Evolutionary conservation across 2,329 filamentous ascomycete species (phyloP).

Genomic region (Chalaropsis ovoidea): DNA sequence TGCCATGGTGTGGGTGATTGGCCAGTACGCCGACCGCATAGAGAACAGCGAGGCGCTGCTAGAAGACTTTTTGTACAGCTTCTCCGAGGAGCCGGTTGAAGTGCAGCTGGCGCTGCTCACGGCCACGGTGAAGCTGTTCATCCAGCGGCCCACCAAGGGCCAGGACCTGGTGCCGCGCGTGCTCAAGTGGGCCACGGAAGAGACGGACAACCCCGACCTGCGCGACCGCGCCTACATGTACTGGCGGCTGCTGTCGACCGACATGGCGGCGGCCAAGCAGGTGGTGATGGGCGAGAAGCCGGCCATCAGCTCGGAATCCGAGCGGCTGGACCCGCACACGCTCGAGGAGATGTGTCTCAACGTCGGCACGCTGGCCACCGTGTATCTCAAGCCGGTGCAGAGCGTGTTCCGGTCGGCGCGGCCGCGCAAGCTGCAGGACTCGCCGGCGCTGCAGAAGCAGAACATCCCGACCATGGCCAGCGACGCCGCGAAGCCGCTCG

Average conservation of each 20-base stretch:
- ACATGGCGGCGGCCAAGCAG: slow-evolving; percentile 73
- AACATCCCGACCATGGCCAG: slow-evolving; percentile 41
- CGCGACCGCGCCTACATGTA: slow-evolving; percentile 98
- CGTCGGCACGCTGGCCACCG: slow-evolving; percentile 88
- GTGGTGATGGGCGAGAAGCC: slow-evolving; percentile 98
- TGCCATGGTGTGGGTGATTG: slow-evolving; percentile 99
- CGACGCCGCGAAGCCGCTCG: slow-evolving; percentile 48
- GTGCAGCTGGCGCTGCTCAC: slow-evolving; percentile 91
- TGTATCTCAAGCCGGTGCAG: slow-evolving; percentile 95
- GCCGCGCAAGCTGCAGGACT: slow-evolving; percentile 66
- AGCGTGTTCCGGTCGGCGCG: slow-evolving; percentile 89
- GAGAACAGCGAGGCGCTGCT: slow-evolving; percentile 91
- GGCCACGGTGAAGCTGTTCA: slow-evolving; percentile 94
- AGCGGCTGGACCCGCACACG: slow-evolving; percentile 81
- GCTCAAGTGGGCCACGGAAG: slow-evolving; percentile 95
- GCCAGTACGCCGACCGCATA: slow-evolving; percentile 92
- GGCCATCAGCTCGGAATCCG: slow-evolving; percentile 87
- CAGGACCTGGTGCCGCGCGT: slow-evolving; percentile 89
- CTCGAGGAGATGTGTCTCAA: slow-evolving; percentile 96
- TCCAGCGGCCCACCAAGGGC: slow-evolving; percentile 88
- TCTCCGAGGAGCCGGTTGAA: slow-evolving; percentile 88
- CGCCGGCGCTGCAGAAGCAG: slow-evolving; percentile 73
- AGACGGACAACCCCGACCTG: slow-evolving; percentile 97
- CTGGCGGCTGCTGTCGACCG: slow-evolving; percentile 89
- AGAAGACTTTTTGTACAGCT: slow-evolving; percentile 90